These are phyloP conservation scores for Orbilia ellipsospora DNA, from an alignment of 2,329 filamentous ascomycete genomes.

Conservation along the genomic window DNA sequence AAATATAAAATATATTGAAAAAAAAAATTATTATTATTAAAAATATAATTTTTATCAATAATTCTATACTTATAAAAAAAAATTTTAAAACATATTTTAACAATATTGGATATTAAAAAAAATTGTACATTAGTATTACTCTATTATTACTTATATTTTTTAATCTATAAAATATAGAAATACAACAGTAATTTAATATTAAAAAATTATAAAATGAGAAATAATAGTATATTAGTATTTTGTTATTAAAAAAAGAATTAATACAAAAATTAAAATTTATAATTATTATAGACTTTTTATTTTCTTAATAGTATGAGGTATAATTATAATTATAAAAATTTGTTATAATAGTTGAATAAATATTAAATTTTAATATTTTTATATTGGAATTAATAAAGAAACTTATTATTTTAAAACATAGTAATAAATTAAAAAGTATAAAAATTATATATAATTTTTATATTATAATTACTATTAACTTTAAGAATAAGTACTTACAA, in stretches of 20 bases:
- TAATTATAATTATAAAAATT: background rate
- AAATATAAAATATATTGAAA: background rate
- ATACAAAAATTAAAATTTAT: background rate
- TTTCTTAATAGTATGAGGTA: too few species aligned
- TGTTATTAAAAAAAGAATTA: background rate
- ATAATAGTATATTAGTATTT: background rate
- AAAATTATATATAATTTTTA: background rate
- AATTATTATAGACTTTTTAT: too few species aligned
- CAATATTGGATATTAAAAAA: background rate
- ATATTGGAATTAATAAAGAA: too few species aligned
- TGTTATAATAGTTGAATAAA: background rate
- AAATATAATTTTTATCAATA: background rate
- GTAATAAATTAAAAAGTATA: too few species aligned
- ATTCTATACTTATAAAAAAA: too few species aligned
- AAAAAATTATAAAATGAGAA: background rate
- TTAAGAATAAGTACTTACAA: too few species aligned
- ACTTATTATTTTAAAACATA: background rate
- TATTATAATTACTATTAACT: background rate
- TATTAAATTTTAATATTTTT: background rate
- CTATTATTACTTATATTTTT: background rate
- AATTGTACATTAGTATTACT: background rate
- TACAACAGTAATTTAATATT: too few species aligned
- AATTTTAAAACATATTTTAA: too few species aligned
- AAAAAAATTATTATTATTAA: background rate
- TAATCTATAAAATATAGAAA: background rate